Evolutionary conservation across 106 monocot species (phyloP).

Genomic region (Allium sativum): DNA sequence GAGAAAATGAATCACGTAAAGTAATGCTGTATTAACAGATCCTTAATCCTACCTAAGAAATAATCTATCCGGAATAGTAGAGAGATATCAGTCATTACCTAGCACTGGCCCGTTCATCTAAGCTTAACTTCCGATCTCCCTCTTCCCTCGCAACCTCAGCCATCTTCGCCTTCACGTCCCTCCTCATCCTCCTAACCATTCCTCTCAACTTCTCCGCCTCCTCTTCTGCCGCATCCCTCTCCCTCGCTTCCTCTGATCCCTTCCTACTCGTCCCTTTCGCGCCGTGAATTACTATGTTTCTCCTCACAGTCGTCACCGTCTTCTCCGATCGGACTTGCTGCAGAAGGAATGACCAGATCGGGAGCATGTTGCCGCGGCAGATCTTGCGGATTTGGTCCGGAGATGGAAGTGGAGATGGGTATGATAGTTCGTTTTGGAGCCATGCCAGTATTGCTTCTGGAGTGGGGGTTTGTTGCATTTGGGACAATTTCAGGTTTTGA

Average conservation of each 20-base stretch:
- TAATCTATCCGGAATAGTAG: no score
- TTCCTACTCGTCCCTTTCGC: conserved; percentile 18
- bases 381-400: conserved; percentile 80
- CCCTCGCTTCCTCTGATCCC: conserved; percentile 41
- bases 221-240: conserved; percentile 74
- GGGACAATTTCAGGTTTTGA: not conserved
- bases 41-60: no score
- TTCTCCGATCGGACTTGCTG: conserved; percentile 71
- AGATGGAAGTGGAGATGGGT: conserved; percentile 59
- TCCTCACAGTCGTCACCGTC: conserved; percentile 53
- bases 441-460: conserved; percentile 88
- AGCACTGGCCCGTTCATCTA: conserved; percentile 66
- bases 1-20: no score
- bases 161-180: conserved; percentile 7
- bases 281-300: conserved; percentile 85
- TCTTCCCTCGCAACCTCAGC: conserved; percentile 71
- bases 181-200: conserved; percentile 72
- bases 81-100: conserved; percentile 26
- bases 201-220: conserved; percentile 61
- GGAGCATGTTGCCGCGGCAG: conserved; percentile 91
- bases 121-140: conserved; percentile 59
- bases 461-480: conserved; percentile 38
- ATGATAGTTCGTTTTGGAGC: conserved; percentile 93
- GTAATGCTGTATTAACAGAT: no score
- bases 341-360: conserved; percentile 81